Evolutionary conservation across 2,329 filamentous ascomycete genomes (phyloP).

Genomic region (Pseudogymnoascus verrucosus): DNA sequence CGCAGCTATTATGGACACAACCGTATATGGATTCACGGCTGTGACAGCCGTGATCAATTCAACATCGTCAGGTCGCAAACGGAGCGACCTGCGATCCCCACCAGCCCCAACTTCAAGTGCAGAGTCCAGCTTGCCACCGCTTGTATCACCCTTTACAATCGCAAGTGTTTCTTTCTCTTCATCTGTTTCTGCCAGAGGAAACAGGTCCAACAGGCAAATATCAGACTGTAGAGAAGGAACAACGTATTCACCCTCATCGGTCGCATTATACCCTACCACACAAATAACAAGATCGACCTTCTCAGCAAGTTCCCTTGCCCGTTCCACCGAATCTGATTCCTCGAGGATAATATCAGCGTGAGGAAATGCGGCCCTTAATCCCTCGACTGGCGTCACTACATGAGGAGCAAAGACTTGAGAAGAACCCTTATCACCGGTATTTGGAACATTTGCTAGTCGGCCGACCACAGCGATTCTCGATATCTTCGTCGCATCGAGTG

Average conservation of each 20-base stretch:
- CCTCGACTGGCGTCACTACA: conserved; percentile 12
- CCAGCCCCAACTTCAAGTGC: conserved; percentile 1
- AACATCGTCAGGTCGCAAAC: conserved; percentile 10
- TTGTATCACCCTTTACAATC: neutral
- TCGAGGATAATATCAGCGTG: conserved; percentile 8
- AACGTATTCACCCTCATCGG: conserved; percentile 13
- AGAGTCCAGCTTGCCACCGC: neutral
- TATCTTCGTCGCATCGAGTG: conserved; percentile 3
- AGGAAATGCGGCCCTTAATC: conserved; percentile 10
- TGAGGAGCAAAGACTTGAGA: conserved; percentile 12
- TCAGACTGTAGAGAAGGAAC: conserved; percentile 9
- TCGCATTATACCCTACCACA: conserved; percentile 12
- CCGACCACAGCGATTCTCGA: conserved; percentile 12
- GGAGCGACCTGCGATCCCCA: conserved; percentile 10
- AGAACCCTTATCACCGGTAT: conserved; percentile 13
- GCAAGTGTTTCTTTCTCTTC: conserved; percentile 7
- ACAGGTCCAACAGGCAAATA: conserved; percentile 5
- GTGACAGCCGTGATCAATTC: conserved; percentile 11
- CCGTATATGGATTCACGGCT: conserved; percentile 10
- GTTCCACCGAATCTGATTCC: conserved; percentile 8
- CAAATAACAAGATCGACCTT: conserved; percentile 11
- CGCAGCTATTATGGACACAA: conserved; percentile 12
- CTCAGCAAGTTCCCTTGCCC: conserved; percentile 2
- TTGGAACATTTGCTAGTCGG: conserved; percentile 10
- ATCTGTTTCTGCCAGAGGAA: conserved; percentile 9